Conservation (phyloP, 2,329 filamentous ascomycete species). For the Calonectria crousiana region DNA sequence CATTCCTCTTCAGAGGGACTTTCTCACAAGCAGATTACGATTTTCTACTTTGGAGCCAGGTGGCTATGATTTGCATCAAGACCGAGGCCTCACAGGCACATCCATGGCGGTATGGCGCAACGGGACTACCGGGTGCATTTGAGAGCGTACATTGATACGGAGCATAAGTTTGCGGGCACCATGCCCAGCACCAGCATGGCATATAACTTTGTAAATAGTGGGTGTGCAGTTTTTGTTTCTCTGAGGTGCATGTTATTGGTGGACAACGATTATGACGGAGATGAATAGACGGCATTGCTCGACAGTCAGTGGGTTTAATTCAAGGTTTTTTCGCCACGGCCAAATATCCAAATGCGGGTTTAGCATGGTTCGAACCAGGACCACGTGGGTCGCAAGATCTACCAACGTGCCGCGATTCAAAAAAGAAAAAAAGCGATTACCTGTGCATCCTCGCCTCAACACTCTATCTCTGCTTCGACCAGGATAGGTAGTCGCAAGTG, state of each 20-base stretch:
- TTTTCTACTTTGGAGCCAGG: conserved; percentile 22
- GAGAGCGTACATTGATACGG: conserved; percentile 8
- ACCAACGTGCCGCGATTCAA: neutral
- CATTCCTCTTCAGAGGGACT: conserved; percentile 11
- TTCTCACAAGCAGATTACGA: conserved; percentile 24
- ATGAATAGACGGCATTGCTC: conserved; percentile 22
- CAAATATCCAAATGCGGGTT: neutral
- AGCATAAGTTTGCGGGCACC: conserved; percentile 2
- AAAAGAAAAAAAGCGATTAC: neutral
- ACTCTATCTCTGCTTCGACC: neutral
- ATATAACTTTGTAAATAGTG: conserved; percentile 21
- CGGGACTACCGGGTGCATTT: conserved; percentile 4
- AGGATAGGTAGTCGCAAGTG: neutral
- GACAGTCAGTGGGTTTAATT: neutral
- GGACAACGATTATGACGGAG: conserved; percentile 12
- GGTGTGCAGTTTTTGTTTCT: neutral
- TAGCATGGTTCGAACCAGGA: neutral
- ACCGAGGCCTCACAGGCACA: conserved; percentile 24
- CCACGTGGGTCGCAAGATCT: conserved; percentile 5
- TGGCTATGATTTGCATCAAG: conserved; percentile 20
- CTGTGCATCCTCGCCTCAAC: neutral
- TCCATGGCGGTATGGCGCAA: conserved; percentile 13
- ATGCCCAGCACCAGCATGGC: neutral
- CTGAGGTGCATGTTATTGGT: conserved; percentile 2
- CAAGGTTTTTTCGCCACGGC: conserved; percentile 1